These are phyloP conservation scores for Amylocarpus encephaloides DNA, from an alignment of 2,329 filamentous ascomycete species.

Conservation along the genomic window DNA sequence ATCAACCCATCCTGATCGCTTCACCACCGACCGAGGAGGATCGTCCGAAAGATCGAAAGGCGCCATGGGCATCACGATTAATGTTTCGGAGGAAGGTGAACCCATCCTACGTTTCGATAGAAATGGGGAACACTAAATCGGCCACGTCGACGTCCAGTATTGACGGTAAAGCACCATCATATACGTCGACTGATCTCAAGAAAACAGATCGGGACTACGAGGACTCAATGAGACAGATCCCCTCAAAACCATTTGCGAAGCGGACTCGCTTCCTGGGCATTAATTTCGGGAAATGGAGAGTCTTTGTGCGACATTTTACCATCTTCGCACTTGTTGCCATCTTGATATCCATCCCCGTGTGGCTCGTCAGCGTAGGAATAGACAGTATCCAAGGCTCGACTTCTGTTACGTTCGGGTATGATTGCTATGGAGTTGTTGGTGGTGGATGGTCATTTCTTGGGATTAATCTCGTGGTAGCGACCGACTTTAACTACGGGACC, in stretches of 20 bases:
- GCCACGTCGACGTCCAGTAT: neutral
- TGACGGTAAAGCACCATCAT: neutral
- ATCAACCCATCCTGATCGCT: neutral
- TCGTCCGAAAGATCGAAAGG: neutral
- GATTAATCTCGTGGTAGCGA: conserved; percentile 9
- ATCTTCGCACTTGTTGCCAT: conserved; percentile 7
- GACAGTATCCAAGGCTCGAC: neutral
- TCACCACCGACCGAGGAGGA: neutral
- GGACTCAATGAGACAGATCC: neutral
- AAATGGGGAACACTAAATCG: neutral
- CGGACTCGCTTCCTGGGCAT: conserved; percentile 1
- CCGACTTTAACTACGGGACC: conserved; percentile 5
- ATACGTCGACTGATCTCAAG: neutral
- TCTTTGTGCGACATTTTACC: conserved; percentile 4
- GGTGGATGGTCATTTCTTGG: conserved; percentile 9
- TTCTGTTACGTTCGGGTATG: neutral
- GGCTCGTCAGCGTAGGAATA: neutral
- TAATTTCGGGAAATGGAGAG: conserved; percentile 9
- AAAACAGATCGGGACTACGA: neutral
- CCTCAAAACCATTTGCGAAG: neutral
- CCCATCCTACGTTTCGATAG: neutral
- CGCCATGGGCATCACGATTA: neutral
- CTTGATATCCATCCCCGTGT: conserved; percentile 3
- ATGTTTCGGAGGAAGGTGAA: neutral
- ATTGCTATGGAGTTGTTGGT: conserved; percentile 3